Evolutionary conservation across 164 flowering plant species (phyloP).

Genomic region (Piper betle): DNA sequence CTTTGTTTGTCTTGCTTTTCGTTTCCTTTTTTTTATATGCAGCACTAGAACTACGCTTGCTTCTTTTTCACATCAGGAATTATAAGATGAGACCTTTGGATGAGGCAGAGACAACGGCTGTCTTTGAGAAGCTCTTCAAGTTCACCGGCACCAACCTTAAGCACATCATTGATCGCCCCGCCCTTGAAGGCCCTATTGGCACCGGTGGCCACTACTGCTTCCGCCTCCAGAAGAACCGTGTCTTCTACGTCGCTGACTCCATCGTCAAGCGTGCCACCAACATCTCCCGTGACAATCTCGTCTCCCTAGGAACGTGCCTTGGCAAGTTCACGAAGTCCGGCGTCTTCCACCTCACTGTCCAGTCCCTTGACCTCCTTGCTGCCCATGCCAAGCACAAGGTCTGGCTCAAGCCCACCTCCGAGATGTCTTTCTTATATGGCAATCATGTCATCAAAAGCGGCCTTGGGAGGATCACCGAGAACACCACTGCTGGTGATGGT

Average conservation of each 20-base stretch:
- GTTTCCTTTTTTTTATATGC: no score
- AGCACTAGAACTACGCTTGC: no score
- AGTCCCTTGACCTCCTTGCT: slow-evolving; percentile 41
- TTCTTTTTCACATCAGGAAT: not conserved
- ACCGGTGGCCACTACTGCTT: slow-evolving; percentile 47
- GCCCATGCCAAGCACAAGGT: slow-evolving; percentile 82
- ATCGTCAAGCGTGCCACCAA: slow-evolving; percentile 59
- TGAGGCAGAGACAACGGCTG: slow-evolving; percentile 48
- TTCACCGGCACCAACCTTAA: slow-evolving; percentile 60
- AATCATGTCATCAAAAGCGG: slow-evolving; percentile 79
- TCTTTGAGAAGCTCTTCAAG: slow-evolving; percentile 59
- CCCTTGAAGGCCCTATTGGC: slow-evolving; percentile 46
- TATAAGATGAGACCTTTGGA: slow-evolving; percentile 46
- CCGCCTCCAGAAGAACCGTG: slow-evolving; percentile 51
- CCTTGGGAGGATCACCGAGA: slow-evolving; percentile 71
- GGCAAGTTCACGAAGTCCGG: slow-evolving; percentile 62
- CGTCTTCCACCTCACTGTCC: slow-evolving; percentile 58
- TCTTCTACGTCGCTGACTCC: slow-evolving; percentile 48
- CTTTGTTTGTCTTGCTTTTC: no score
- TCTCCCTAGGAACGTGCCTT: slow-evolving; percentile 44
- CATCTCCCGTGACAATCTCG: slow-evolving; percentile 31
- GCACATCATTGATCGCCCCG: slow-evolving; percentile 53
- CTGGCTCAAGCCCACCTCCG: slow-evolving; percentile 88
- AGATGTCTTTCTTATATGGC: slow-evolving; percentile 81
- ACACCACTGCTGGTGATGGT: slow-evolving; percentile 57